Percentiles rank a stretch among this genome's conserved stretches.
These are phyloP conservation scores for Secale cereale DNA, from an alignment of 176 grass and related monocot species.

Conservation along the genomic window DNA sequence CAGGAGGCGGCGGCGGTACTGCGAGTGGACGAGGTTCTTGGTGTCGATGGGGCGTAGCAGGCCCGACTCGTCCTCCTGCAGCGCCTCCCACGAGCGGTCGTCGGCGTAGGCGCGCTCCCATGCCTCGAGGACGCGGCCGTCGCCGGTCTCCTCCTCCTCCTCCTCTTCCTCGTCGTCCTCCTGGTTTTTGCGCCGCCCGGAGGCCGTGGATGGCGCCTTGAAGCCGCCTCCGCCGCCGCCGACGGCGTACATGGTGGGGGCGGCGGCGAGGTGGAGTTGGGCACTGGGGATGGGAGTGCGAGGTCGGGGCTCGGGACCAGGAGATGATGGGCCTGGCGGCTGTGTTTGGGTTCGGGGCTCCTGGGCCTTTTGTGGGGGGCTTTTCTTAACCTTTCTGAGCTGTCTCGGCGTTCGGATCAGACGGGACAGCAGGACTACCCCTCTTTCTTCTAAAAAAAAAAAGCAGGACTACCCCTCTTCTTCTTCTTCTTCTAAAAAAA, in stretches of 20 bases:
- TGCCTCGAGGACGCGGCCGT: conserved; percentile 60
- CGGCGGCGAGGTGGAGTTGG: neutral
- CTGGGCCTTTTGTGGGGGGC: conserved; percentile 6
- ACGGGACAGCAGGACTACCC: no score
- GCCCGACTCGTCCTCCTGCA: conserved; percentile 97
- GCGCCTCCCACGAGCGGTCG: conserved; percentile 93
- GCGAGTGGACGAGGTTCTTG: conserved; percentile 82
- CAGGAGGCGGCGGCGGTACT: conserved; percentile 90
- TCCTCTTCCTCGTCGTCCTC: conserved; percentile 57
- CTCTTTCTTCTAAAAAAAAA: no score
- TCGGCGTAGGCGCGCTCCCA: conserved; percentile 99
- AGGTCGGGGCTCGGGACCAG: conserved; percentile 30
- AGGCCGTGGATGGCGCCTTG: conserved; percentile 29
- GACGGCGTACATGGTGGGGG: conserved; percentile 40
- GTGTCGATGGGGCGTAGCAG: conserved; percentile 82
- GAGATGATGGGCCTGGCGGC: conserved; percentile 31
- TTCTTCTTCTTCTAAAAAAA: no score
- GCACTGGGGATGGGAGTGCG: neutral
- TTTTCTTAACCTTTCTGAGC: neutral
- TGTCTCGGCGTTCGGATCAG: neutral
- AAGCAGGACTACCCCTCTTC: no score
- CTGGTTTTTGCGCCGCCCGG: conserved; percentile 16
- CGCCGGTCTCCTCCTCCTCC: conserved; percentile 61
- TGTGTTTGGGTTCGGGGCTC: neutral
- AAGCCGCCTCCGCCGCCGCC: conserved; percentile 36